Percentiles rank a stretch among this genome's conserved stretches.
Conservation (phyloP, 352 stramenopile species). For the Phytophthora tentaculata region DNA sequence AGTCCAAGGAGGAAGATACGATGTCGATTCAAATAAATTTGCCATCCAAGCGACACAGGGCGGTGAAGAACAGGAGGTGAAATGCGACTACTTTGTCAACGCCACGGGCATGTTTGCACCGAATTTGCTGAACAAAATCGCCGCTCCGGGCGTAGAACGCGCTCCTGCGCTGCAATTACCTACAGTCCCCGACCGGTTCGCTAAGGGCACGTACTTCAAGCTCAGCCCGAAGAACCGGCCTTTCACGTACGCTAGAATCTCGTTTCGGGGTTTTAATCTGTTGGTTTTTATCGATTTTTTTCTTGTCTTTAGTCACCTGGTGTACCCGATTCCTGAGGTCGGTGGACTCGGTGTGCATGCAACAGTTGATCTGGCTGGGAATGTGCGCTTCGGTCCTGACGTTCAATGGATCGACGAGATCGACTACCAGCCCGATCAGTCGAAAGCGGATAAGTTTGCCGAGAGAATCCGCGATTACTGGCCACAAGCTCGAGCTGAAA, state of each 20-base stretch:
- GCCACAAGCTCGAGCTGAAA: constrained; percentile 77
- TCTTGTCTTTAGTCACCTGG: constrained; percentile 66
- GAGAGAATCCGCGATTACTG: constrained; percentile 93
- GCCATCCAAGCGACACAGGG: constrained; percentile 47
- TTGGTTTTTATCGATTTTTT: neutral
- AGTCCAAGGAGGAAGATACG: constrained; percentile 56
- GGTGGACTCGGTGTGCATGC: constrained; percentile 96
- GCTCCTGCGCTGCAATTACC: constrained; percentile 17
- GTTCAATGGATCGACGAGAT: constrained; percentile 94
- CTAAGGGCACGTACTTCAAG: constrained; percentile 98
- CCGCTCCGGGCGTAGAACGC: constrained; percentile 2
- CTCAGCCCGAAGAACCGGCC: constrained; percentile 55
- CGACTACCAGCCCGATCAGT: constrained; percentile 81
- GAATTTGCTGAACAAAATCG: constrained; percentile 45
- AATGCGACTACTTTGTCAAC: constrained; percentile 94
- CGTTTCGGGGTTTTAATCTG: neutral
- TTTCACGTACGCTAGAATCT: constrained; percentile 50
- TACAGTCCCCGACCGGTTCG: constrained; percentile 75
- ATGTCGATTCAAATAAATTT: constrained; percentile 39
- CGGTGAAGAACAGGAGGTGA: constrained; percentile 63
- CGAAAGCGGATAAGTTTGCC: constrained; percentile 67
- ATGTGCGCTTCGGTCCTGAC: constrained; percentile 96
- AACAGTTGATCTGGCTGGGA: constrained; percentile 93
- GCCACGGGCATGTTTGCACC: constrained; percentile 88
- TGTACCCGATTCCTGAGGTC: constrained; percentile 96